phyloP scores from a whole-genome alignment of 129 eudicot genomes.

The Centaurea solstitialis region DNA sequence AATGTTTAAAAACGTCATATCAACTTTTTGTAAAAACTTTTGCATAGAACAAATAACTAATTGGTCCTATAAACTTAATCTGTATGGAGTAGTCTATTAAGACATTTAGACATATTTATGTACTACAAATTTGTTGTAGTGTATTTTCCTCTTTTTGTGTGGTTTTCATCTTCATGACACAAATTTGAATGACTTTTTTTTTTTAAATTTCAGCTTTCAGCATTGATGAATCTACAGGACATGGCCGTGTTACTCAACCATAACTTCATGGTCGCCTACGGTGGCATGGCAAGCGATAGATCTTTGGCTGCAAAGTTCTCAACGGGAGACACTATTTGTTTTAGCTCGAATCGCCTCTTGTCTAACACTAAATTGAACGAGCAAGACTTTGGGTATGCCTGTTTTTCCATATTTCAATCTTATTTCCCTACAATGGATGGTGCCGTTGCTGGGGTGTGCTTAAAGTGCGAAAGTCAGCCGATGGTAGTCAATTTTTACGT shows the following conservation, averaged over 20 bases:
- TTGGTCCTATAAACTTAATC: neutral
- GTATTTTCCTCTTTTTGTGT: neutral
- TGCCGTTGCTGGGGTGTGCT: constrained; percentile 48
- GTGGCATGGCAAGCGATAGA: constrained; percentile 62
- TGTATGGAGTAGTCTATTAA: neutral
- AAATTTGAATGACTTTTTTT: neutral
- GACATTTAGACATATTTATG: neutral
- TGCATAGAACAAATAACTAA: too few relatives aligned
- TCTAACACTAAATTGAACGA: neutral
- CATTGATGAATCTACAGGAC: constrained; percentile 42
- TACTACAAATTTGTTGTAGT: neutral
- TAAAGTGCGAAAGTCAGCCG: constrained; percentile 26
- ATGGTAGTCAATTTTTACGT: constrained; percentile 36
- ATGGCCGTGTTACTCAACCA: constrained; percentile 57
- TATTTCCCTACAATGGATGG: constrained; percentile 57
- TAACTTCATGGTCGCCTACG: constrained; percentile 54
- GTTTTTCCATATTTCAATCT: constrained; percentile 54
- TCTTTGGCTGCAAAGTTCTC: constrained; percentile 59
- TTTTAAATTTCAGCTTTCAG: constrained; percentile 36
- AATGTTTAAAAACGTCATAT: neutral
- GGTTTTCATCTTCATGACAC: neutral
- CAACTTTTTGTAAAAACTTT: too few relatives aligned
- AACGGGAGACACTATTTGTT: constrained; percentile 61
- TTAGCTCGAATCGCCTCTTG: constrained; percentile 36
- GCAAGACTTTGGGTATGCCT: constrained; percentile 37